Percentiles rank a stretch among this genome's conserved stretches.
These are phyloP conservation scores for Wallacemonas collosoma DNA, from an alignment of 208 protist species.

Conservation along the genomic window DNA sequence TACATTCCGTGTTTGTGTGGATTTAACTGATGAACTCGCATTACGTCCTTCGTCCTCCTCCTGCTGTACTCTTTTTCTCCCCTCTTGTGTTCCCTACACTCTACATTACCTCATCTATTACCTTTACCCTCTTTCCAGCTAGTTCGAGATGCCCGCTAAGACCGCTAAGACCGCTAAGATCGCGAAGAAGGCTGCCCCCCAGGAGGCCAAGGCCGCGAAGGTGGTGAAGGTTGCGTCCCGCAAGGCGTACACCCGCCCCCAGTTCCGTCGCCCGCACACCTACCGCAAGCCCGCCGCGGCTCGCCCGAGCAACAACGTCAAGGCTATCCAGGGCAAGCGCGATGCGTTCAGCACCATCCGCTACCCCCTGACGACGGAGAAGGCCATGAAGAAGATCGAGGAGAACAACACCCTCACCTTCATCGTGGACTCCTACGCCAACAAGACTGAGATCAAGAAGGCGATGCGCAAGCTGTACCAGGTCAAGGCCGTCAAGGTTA, in stretches of 20 bases:
- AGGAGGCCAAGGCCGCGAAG: slow-evolving; percentile 67
- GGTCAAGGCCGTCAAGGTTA: slow-evolving; percentile 97
- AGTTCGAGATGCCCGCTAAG: slow-evolving; percentile 62
- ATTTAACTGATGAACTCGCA: no score
- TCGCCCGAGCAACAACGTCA: slow-evolving; percentile 93
- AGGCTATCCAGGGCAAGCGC: slow-evolving; percentile 75
- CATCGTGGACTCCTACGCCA: slow-evolving; percentile 97
- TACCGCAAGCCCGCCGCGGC: slow-evolving; percentile 86
- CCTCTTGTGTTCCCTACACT: no score
- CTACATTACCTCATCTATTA: no score
- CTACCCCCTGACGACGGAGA: slow-evolving; percentile 98
- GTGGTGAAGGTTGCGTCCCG: slow-evolving; percentile 88
- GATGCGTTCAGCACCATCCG: slow-evolving; percentile 94
- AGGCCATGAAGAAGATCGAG: slow-evolving; percentile 99
- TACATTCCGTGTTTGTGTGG: no score
- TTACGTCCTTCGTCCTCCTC: no score
- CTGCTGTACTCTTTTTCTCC: no score
- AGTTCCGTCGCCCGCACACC: slow-evolving; percentile 98
- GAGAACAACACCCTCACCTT: slow-evolving; percentile 99
- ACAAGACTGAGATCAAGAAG: slow-evolving; percentile 99
- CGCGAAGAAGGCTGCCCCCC: slow-evolving; percentile 53
- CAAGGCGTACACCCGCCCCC: slow-evolving; percentile 95
- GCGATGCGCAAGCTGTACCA: slow-evolving; percentile 98
- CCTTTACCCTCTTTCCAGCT: not conserved
- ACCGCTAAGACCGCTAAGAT: slow-evolving; percentile 15